Base-by-base conservation (phyloP, 345 rosid species). In the Pugionium cornutum region DNA sequence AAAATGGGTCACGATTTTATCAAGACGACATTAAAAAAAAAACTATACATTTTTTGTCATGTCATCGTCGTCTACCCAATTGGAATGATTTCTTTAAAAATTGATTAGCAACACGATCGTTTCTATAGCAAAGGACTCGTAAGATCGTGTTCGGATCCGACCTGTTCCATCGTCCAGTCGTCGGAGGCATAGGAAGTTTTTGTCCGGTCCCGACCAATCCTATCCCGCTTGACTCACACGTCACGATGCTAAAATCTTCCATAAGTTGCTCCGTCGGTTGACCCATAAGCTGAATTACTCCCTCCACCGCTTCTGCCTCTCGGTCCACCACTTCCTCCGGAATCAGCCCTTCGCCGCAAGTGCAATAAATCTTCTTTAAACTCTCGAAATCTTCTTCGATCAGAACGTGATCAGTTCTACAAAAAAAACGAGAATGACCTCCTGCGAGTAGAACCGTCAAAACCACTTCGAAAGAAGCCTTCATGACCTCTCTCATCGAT, bases 81-180 rank as follows among this genome's bases (percentile, higher is more conserved):
- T 84, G 91, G 46, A 92, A 92, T 40, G 89, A 53, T 74, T 80
- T 84, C 76, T 84, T 89, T 71, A 92, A 73, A 82, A 82, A 92
- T 6, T 48, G 80, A 53, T 82, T 86, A 10, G 95, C 95, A 1
- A 70, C 74, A 31, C 82, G 79, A 55, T 87, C 97, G 7, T 87
- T 75, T 74, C 95, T 82, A 64, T 89, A 77, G 68, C 95, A 92
- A 67, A 89, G 75, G 1, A 92, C 84, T 50, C 95, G 68, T 30
- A 89, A 62, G 5, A 87, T 82, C 11, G 94, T 87, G 74, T 89
- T 92, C 0, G 97, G 98, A 82, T 89, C 95, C 3, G 91, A 73
- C 65, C 84, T 75, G 55, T 81, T 80, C 97, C 97, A 92, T 62
- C 81, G 58, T 39, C 90, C 97, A 3, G 92, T 87, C 29, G 87